These are phyloP conservation scores for Strobilomyces confusus DNA, from an alignment of 768 basidiomycete genomes.

Conservation along the genomic window DNA sequence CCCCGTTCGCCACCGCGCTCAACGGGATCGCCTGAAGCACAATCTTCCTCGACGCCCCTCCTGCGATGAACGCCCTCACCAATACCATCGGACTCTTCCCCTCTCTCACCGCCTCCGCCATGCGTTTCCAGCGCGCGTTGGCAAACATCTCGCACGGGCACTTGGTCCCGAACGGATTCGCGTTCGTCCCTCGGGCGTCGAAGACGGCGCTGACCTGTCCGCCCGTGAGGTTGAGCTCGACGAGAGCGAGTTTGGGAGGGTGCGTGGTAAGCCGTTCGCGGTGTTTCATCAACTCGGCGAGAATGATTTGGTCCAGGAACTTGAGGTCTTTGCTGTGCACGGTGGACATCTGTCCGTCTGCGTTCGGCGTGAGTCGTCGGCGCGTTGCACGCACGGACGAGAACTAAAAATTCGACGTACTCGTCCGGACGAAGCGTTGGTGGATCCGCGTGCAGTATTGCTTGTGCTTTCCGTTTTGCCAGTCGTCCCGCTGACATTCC, in stretches of 20 bases:
- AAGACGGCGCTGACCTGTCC: conserved; percentile 12
- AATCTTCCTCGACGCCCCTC: conserved; percentile 26
- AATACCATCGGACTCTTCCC: conserved; percentile 16
- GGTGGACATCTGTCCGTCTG: conserved; percentile 23
- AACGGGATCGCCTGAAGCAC: conserved; percentile 26
- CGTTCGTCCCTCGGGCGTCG: conserved; percentile 17
- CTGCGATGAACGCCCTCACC: conserved; percentile 27
- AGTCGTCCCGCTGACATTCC: conserved; percentile 27
- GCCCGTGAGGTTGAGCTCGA: conserved; percentile 24
- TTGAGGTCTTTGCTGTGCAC: conserved; percentile 24
- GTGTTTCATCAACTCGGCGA: conserved; percentile 24
- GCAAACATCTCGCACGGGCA: conserved; percentile 24
- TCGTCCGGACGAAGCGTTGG: conserved; percentile 14
- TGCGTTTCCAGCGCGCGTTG: conserved; percentile 23
- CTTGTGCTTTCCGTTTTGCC: conserved; percentile 27
- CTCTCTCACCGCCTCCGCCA: conserved; percentile 14
- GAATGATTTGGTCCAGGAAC: conserved; percentile 26
- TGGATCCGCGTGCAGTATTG: conserved; percentile 22
- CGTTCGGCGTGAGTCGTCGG: background rate
- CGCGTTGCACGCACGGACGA: background rate
- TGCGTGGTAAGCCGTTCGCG: conserved; percentile 6
- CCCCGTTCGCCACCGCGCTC: conserved; percentile 8
- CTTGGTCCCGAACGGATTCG: conserved; percentile 24
- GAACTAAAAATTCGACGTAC: conserved; percentile 7
- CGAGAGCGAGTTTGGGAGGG: conserved; percentile 18